Base-by-base conservation (phyloP, 148 eudicot genomes). In the Pharnaceum exiguum region DNA sequence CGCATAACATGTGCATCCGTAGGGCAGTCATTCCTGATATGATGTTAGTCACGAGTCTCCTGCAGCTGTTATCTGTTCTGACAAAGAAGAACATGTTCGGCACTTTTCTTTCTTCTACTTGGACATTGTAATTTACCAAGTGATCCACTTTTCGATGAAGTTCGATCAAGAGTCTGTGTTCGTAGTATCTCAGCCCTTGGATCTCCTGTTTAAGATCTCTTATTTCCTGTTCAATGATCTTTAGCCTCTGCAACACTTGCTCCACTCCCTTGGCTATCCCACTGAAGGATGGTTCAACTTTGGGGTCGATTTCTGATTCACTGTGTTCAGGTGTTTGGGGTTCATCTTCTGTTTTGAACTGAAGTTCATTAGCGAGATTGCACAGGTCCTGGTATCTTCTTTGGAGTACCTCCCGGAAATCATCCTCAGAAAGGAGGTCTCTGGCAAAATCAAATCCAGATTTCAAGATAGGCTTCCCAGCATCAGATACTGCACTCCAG, bases 261-360 rank as follows among this genome's bases (percentile, higher is more conserved):
- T 93, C 96, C 23, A 93, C 98, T 39, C 98, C 98, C 57, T 85
- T 88, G 24, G 98, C 98, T 55, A 93, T 85, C 27, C 98, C 98
- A 59, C 70, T 71, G 53, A 93, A 77, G 31, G 98, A 67, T 0
- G 98, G 88, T 5, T 88, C 95, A 29, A 88, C 66, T 35, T 55
- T 66, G 31, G 69, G 23, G 19, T 54, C 55, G 12, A 63, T 57
- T 59, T 60, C 78, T 70, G 67, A n/a, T 42, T 63, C 66, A 28
- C 42, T 69, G 13, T 63, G 70, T 18, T 65, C 71, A 0, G 24
- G 46, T 19, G 33, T 71, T 35, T 72, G 71, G 38, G 69, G 58
- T 59, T 71, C 74, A 63, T 74, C 71, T 43, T 81, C 90, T 6
- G 79, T 67, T 10, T 94, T 90, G 54, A 91, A 76, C 69, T 88